Evolutionary conservation across 1,139 yeast genomes (phyloP), one percentile per base, ranked within the genome.

Genomic region (Saccharomyces pastorianus): DNA sequence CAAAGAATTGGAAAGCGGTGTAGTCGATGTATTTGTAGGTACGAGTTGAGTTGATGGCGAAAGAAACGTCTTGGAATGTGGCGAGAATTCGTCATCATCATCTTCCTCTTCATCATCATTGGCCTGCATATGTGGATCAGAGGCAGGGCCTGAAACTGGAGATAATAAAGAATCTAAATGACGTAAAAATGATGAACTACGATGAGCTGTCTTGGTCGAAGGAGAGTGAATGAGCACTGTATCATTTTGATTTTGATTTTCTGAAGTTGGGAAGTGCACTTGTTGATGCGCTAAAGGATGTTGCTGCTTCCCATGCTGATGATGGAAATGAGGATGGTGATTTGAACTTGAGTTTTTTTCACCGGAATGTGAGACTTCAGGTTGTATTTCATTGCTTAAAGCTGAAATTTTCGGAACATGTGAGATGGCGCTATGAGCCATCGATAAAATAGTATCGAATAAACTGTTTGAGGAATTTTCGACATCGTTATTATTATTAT

Each of bases 141-240:
- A 38, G 42, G 25, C 20, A 38, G 42, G 42, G 25, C 25, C 42
- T 14, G 42, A 1, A 7, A 7, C 23, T 1, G 66, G 53, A 31
- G 71, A 56, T 20, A 73, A 55, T n/a, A 73, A 55, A 5, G 67
- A 61, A 51, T 73, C 75, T 49, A 73, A 55, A 57, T 72, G 73
- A 44, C 70, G 69, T 49, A 72, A 57, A 54, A 73, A 73, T 4
- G 71, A 66, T 7, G 64, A 56, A 38, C 62, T 62, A 50, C 65
- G 59, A 50, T 57, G 61, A 2, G 56, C 56, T 3, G 47, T 50
- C 17, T 52, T 49, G 42, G 42, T 17, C 14, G 55, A 26, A 2
- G 58, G 57, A 14, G 56, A 51, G 31, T 57, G 62, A 17, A 38
- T 38, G 2, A 58, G 48, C 6, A 59, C 63, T 3, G 64, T 60